Evolutionary conservation across 2,329 filamentous ascomycete genomes (phyloP).

Genomic region (Catunica adiposa): DNA sequence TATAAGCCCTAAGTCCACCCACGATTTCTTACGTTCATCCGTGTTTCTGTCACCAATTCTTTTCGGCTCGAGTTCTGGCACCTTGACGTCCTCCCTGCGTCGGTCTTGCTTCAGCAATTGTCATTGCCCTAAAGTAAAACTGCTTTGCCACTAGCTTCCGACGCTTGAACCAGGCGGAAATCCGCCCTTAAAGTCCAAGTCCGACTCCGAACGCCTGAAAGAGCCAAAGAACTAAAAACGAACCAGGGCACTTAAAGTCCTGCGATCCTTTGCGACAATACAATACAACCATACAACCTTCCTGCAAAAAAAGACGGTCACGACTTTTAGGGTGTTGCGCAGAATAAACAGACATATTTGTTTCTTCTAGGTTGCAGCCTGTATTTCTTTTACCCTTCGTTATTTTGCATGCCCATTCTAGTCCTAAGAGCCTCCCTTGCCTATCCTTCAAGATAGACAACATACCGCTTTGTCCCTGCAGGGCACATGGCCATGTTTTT

Average conservation of each 20-base stretch:
- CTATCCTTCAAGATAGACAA: background rate
- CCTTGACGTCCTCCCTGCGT: background rate
- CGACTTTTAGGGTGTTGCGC: background rate
- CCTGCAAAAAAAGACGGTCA: background rate
- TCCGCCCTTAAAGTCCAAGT: background rate
- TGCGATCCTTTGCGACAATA: constrained; percentile 1
- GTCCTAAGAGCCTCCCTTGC: background rate
- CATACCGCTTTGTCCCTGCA: background rate
- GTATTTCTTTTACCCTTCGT: background rate
- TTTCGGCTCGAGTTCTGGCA: background rate
- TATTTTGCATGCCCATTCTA: background rate
- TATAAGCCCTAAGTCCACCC: background rate
- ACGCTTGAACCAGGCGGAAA: background rate
- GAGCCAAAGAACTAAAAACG: background rate
- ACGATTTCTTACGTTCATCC: background rate
- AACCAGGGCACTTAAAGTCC: background rate
- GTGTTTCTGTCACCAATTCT: background rate
- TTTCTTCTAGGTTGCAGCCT: background rate
- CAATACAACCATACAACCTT: background rate
- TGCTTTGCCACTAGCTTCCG: background rate
- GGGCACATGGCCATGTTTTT: constrained; percentile 33
- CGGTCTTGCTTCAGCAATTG: background rate
- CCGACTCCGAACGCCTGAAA: background rate
- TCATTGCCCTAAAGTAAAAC: background rate
- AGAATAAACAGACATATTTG: background rate